A percentile compares a stretch with the other conserved stretches of the same genome.
phyloP scores from a whole-genome alignment of 352 stramenopile species.

The Globisporangium cystogenes region DNA sequence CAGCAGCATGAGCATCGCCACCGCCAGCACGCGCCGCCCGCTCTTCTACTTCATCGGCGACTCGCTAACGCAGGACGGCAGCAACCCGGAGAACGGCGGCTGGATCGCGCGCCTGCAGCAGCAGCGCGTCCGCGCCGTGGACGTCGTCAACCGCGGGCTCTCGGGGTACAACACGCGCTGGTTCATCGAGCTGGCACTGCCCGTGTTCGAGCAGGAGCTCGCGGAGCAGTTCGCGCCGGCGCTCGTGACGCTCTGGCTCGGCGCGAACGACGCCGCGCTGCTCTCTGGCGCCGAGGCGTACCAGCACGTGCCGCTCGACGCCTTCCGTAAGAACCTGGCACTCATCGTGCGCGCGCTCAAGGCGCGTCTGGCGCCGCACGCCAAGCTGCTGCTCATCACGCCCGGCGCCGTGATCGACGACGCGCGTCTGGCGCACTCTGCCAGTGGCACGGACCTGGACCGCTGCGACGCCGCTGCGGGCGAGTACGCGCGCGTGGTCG shows the following conservation, averaged over 20 bases:
- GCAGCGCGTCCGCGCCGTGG: slow-evolving; percentile 42
- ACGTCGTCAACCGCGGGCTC: slow-evolving; percentile 54
- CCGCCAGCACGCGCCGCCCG: slow-evolving; percentile 10
- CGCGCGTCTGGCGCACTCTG: slow-evolving; percentile 11
- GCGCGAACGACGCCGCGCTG: slow-evolving; percentile 61
- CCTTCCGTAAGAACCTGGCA: slow-evolving; percentile 37
- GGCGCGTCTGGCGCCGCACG: slow-evolving; percentile 13
- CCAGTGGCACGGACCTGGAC: slow-evolving; percentile 19
- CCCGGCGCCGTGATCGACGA: slow-evolving; percentile 47
- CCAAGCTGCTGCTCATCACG: slow-evolving; percentile 47
- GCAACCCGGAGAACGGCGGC: slow-evolving; percentile 26
- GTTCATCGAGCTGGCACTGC: slow-evolving; percentile 38
- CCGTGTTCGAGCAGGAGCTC: slow-evolving; percentile 32
- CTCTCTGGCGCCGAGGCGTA: slow-evolving; percentile 9
- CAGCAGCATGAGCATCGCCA: neutral
- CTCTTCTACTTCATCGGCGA: slow-evolving; percentile 47
- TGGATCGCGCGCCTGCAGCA: slow-evolving; percentile 44
- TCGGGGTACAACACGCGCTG: slow-evolving; percentile 53
- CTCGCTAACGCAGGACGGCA: slow-evolving; percentile 56
- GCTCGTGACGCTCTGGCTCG: slow-evolving; percentile 63
- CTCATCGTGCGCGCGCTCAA: slow-evolving; percentile 21
- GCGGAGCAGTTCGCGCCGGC: slow-evolving; percentile 19
- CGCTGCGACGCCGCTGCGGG: slow-evolving; percentile 31
- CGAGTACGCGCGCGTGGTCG: slow-evolving; percentile 38
- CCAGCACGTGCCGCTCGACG: slow-evolving; percentile 44